Evolutionary conservation across 2,329 filamentous ascomycete species (phyloP), one percentile per base, ranked within the genome.

Genomic region (Myriosclerotinia scirpicola): DNA sequence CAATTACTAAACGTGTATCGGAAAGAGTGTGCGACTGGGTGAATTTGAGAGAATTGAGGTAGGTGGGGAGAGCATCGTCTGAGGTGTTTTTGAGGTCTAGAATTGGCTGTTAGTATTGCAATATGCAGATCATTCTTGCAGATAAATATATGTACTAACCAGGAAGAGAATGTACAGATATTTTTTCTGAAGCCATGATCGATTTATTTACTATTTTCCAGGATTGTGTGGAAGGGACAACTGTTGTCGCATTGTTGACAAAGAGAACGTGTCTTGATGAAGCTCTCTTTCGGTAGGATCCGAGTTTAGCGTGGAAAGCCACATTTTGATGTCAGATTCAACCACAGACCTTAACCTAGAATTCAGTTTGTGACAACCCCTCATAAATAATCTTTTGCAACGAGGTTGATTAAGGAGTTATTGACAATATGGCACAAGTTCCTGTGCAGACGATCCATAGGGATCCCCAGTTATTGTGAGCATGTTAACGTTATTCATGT

Each of bases 381-480:
- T 64, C 61, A 54, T 46, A 54, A 20, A 56, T 42, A 20, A 62
- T 62, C 22, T 53, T 52, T 50, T 5, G 11, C 52, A 59, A 54
- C 34, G 11, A 54, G 26, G 11, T 12, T 42, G 44, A 50, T 26
- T 8, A 54, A 30, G 63, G 9, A 54, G 22, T 6, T n/a, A 65
- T 60, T 67, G 68, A 71, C 76, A 81, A 71, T 63, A 98, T 98
- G 94, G 90, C 90, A 74, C 89, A 95, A 81, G 84, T 90, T 72
- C 86, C 90, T 72, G 89, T 92, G 73, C 95, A 99, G 84, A 95
- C 93, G 83, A 97, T 99, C 86, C 91, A 96, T 82, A 82, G 95
- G 86, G 96, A 99, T 90, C 94, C 95, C 76, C 93, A 97, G 81
- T 84, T 99, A 72, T 97, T 99, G 95, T 98, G 83, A 77, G 91